phyloP scores from a whole-genome alignment of 495 filamentous ascomycete genomes.

The Staphylotrichum tortipilum region DNA sequence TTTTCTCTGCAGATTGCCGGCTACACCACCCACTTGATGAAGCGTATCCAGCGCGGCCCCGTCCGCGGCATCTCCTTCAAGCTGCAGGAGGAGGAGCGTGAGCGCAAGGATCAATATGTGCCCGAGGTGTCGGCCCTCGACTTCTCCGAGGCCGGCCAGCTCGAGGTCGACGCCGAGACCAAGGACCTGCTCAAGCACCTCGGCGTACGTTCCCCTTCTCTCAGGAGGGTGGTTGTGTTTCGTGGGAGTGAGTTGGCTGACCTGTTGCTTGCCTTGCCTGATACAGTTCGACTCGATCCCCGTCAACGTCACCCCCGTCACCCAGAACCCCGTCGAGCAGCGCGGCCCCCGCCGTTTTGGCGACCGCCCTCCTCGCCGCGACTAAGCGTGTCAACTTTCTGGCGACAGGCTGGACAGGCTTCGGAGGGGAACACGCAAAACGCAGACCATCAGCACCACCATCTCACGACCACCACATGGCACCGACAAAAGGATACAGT shows the following conservation, averaged over 20 bases:
- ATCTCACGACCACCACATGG: slow-evolving; percentile 14
- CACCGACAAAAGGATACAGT: slow-evolving; percentile 4
- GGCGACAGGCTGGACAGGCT: slow-evolving; percentile 4
- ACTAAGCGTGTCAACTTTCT: slow-evolving; percentile 30
- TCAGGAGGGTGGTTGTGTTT: no score
- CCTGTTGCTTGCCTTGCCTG: slow-evolving; percentile 5
- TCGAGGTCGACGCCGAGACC: slow-evolving; percentile 94
- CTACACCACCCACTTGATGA: slow-evolving; percentile 94
- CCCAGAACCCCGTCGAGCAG: slow-evolving; percentile 77
- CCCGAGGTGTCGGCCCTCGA: slow-evolving; percentile 97
- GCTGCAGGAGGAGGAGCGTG: slow-evolving; percentile 99
- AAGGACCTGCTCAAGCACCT: slow-evolving; percentile 97
- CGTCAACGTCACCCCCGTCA: slow-evolving; percentile 83
- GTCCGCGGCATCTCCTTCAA: slow-evolving; percentile 99
- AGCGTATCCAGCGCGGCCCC: slow-evolving; percentile 97
- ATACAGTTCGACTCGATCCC: slow-evolving; percentile 89
- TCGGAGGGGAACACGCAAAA: slow-evolving; percentile 8
- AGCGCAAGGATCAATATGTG: slow-evolving; percentile 99
- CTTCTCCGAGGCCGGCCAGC: slow-evolving; percentile 84
- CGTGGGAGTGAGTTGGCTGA: slow-evolving; percentile 11
- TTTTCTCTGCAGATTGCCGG: slow-evolving; percentile 76
- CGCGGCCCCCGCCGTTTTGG: slow-evolving; percentile 53
- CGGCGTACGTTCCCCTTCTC: slow-evolving; percentile 61
- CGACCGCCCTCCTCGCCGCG: slow-evolving; percentile 38
- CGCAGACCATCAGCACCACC: no score